A percentile compares a stretch with the other conserved stretches of the same genome.
Evolutionary conservation across 2,329 filamentous ascomycete species (phyloP).

Genomic region (Monilinia polystroma): DNA sequence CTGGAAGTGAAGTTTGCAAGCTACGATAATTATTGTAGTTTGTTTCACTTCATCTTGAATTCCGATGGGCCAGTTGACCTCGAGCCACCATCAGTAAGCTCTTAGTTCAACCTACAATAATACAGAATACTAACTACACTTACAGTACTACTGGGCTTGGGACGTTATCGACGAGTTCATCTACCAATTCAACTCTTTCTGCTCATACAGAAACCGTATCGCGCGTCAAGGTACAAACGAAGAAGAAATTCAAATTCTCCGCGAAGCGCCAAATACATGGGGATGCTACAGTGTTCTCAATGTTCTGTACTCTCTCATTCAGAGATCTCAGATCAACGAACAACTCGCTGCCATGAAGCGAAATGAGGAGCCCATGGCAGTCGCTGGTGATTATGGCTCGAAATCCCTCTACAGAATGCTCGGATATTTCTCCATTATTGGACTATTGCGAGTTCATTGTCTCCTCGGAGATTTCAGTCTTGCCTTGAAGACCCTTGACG

Average conservation of each 20-base stretch:
- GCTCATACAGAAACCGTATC: conserved; percentile 89
- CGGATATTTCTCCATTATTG: conserved; percentile 99
- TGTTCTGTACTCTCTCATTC: conserved; percentile 98
- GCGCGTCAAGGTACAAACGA: conserved; percentile 81
- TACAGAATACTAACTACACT: conserved; percentile 30
- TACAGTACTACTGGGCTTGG: conserved; percentile 98
- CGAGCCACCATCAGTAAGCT: conserved; percentile 88
- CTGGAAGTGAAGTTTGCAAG: conserved; percentile 97
- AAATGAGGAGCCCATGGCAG: conserved; percentile 81
- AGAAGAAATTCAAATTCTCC: conserved; percentile 87
- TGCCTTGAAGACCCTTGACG: conserved; percentile 96
- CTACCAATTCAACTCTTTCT: conserved; percentile 99
- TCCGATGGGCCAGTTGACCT: conserved; percentile 98
- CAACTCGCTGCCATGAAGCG: conserved; percentile 94
- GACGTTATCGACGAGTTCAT: conserved; percentile 99
- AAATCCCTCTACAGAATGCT: conserved; percentile 97
- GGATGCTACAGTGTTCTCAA: conserved; percentile 99
- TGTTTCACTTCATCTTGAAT: conserved; percentile 99
- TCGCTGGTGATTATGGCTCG: conserved; percentile 92
- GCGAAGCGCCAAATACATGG: conserved; percentile 98
- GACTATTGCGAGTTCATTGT: conserved; percentile 92
- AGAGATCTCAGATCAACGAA: conserved; percentile 96
- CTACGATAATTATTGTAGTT: conserved; percentile 98
- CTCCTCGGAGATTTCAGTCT: conserved; percentile 96
- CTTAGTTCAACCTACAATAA: conserved; percentile 11